Evolutionary conservation across 768 basidiomycete species (phyloP), one percentile per base, ranked within the genome.

Genomic region (Kwoniella bestiolae): DNA sequence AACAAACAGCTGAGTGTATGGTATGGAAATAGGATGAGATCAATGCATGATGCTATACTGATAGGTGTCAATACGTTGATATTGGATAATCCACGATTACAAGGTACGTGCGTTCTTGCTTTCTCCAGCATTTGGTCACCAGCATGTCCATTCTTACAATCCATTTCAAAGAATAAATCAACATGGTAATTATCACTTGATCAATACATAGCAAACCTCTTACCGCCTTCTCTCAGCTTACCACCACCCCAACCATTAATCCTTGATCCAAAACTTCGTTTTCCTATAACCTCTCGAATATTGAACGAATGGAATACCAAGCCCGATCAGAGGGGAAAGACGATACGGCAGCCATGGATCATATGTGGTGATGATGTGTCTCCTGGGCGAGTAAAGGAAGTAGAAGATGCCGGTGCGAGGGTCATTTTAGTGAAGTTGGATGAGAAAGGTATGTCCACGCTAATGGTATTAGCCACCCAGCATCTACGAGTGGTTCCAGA

Each of bases 11-110:
- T 25, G 26, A 8, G 35, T 34, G n/a, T 46, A n/a, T 18, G 21
- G 21, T 45, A 16, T 25, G 29, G 14, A 23, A 3, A 47, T 69
- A 95, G 94, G 88, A 87, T 98, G 87, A 84, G 95, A 67, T 85
- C 91, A 0, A 86, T 92, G 85, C 95, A 98, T 81, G 92, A 96
- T 73, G 93, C 86, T 8, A 97, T 99, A 65, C 82, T 99, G 14
- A 85, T 99, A 47, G 95, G 95, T 2, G 86, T 94, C 38, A 91
- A 90, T 7, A 98, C 95, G 0, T 88, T 91, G 23, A 81, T 92
- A 49, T 91, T 92, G 66, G 95, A 99, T 74, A 85, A 99, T 78
- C 95, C 95, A 3, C 91, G 96, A 75, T 84, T 99, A n/a, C 95
- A 94, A 72, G 87, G 94, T 91, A 71, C 70, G 87, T 78, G 23